Percentiles rank a stretch among this genome's conserved stretches.
These are phyloP conservation scores for Inga leiocalycina DNA, from an alignment of 306 rosid species.

Conservation along the genomic window DNA sequence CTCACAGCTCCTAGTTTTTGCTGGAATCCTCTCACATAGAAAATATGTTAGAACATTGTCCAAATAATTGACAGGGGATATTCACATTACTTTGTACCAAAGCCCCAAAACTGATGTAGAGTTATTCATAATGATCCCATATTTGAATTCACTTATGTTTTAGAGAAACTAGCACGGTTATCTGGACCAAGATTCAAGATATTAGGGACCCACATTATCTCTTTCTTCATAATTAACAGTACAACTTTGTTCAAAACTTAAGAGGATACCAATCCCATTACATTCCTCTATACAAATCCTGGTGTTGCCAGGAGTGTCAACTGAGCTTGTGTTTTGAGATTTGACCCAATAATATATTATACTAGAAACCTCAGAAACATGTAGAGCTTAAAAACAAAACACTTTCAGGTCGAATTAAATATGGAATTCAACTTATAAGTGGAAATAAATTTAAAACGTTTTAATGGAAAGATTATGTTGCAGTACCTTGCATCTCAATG, in stretches of 20 bases:
- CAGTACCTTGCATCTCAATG: constrained; percentile 75
- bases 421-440: background rate
- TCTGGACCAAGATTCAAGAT: background rate
- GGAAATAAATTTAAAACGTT: constrained; percentile 9
- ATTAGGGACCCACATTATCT: background rate
- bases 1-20: constrained; percentile 53
- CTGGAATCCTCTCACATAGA: constrained; percentile 57
- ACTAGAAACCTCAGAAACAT: background rate
- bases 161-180: background rate
- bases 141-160: background rate
- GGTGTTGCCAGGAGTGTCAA: background rate
- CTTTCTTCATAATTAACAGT: background rate
- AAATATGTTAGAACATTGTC: constrained; percentile 9
- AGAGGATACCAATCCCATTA: background rate
- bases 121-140: constrained; percentile 5
- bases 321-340: background rate
- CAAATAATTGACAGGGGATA: background rate
- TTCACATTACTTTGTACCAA: background rate
- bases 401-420: background rate
- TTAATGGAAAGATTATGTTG: background rate
- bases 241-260: background rate
- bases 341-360: background rate
- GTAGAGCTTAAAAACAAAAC: background rate
- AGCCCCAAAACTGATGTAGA: background rate
- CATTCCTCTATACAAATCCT: background rate